Evolutionary conservation across 2,329 filamentous ascomycete genomes (phyloP), one percentile per base, ranked within the genome.

Genomic region (Calonectria fujianensis): DNA sequence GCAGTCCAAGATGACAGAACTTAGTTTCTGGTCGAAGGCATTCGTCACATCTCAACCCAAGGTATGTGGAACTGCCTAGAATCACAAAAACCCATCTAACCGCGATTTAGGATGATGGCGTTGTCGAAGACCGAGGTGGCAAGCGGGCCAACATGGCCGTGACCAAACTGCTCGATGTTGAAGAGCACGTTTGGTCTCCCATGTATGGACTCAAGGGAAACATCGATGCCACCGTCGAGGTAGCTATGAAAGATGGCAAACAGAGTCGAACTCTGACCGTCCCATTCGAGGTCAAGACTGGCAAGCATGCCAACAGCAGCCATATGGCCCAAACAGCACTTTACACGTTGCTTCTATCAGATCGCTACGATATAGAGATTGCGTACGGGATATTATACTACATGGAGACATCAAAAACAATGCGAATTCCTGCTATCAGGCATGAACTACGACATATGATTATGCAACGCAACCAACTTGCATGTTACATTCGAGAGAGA

Each of bases 181-280:
- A 99, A 83, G 97, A 99, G 84, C 97, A 98, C 82, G 93, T 99
- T 35, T 99, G 97, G 97, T 98, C 96, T 9, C 97, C 97, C 0
- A 96, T 96, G 92, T 99, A 98, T 83, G 97, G 97, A 0, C 88
- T 99, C 20, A 99, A 99, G 84, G 97, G 97, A 37, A 99, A 98
- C 80, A 97, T 99, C 74, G 97, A 99, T 85, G 97, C 97, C 35
- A 98, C 97, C 0, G 94, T 99, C 1, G 95, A 99, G 86, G 94
- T 97, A 20, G 92, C 91, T 0, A 94, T 98, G 88, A 88, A 91
- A 70, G 94, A 98, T 72, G 91, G 92, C 32, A 87, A 90, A n/a
- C 89, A 91, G 37, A 85, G 88, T 61, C 91, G 91, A 75, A 94
- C 91, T 7, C 87, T 98, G 76, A 96, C 96, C 0, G 95, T 98